Evolutionary conservation across 176 grass and related monocot genomes (phyloP).

Genomic region (Bromus sterilis): DNA sequence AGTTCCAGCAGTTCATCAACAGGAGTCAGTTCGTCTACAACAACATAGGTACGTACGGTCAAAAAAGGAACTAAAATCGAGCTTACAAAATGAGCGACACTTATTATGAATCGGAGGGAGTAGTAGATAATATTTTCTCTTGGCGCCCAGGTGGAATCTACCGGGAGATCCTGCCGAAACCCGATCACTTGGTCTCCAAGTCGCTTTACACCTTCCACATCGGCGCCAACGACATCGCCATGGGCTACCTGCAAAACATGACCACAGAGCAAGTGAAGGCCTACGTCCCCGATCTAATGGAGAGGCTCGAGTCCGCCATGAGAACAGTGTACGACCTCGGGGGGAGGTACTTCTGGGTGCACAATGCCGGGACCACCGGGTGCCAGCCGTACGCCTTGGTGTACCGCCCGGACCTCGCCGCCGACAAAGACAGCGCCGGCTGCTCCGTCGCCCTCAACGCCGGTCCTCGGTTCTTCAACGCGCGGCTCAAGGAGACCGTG

Average conservation of each 20-base stretch:
- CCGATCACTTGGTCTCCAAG: conserved; percentile 69
- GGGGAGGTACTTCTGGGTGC: conserved; percentile 89
- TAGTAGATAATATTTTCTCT: no score
- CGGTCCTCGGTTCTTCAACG: conserved; percentile 63
- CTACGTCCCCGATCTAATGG: conserved; percentile 69
- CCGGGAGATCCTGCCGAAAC: conserved; percentile 51
- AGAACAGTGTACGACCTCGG: conserved; percentile 45
- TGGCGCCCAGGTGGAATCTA: conserved; percentile 44
- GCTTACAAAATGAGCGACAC: no score
- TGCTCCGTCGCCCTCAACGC: conserved; percentile 68
- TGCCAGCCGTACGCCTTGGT: conserved; percentile 76
- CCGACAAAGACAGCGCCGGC: conserved; percentile 31
- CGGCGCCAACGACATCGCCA: conserved; percentile 88
- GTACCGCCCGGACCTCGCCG: conserved; percentile 19
- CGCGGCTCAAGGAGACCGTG: no score
- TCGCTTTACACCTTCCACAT: conserved; percentile 94
- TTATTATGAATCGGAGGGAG: no score
- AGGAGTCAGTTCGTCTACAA: conserved; percentile 52
- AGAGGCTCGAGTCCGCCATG: conserved; percentile 49
- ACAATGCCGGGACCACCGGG: conserved; percentile 85
- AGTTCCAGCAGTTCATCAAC: conserved; percentile 70
- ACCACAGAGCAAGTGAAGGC: conserved; percentile 51
- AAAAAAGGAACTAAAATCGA: neutral
- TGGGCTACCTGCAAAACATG: conserved; percentile 57
- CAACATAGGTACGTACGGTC: conserved; percentile 51